These are phyloP conservation scores for Heimioporus sp. DNA, from an alignment of 768 basidiomycete species.

Conservation along the genomic window DNA sequence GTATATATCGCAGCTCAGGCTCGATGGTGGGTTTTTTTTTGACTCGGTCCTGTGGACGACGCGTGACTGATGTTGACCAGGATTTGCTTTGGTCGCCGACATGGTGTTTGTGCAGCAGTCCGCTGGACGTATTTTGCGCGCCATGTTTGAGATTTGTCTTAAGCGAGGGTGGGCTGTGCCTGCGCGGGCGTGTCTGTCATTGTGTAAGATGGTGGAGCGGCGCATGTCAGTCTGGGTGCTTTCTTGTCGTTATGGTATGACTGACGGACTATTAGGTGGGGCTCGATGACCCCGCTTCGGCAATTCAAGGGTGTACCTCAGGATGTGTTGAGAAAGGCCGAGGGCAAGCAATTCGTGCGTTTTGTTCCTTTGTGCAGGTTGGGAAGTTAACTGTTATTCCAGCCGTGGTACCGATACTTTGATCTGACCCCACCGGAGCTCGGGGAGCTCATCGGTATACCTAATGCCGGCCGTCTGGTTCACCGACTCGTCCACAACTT, in stretches of 20 bases:
- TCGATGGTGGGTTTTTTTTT: conserved; percentile 57
- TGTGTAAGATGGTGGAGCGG: conserved; percentile 96
- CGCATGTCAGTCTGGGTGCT: conserved; percentile 53
- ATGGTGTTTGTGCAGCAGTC: conserved; percentile 98
- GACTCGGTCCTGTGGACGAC: neutral
- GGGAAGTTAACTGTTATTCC: neutral
- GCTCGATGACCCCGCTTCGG: conserved; percentile 93
- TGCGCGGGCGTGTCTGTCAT: conserved; percentile 83
- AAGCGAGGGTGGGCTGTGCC: conserved; percentile 98
- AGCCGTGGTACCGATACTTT: conserved; percentile 98
- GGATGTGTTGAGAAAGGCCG: conserved; percentile 86
- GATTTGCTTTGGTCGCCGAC: conserved; percentile 82
- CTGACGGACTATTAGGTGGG: conserved; percentile 64
- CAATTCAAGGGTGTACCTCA: conserved; percentile 91
- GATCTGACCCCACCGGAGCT: conserved; percentile 90
- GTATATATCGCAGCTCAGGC: conserved; percentile 90
- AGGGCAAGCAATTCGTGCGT: conserved; percentile 94
- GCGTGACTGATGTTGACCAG: conserved; percentile 30
- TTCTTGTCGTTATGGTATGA: neutral
- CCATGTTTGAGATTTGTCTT: conserved; percentile 96
- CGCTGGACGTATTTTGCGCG: conserved; percentile 93
- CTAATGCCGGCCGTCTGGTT: conserved; percentile 88
- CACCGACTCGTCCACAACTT: conserved; percentile 94
- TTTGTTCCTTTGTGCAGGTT: conserved; percentile 22
- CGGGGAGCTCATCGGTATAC: conserved; percentile 91